Evolutionary conservation across 768 basidiomycete species (phyloP), one percentile per base, ranked within the genome.

Genomic region (Russula emetica): DNA sequence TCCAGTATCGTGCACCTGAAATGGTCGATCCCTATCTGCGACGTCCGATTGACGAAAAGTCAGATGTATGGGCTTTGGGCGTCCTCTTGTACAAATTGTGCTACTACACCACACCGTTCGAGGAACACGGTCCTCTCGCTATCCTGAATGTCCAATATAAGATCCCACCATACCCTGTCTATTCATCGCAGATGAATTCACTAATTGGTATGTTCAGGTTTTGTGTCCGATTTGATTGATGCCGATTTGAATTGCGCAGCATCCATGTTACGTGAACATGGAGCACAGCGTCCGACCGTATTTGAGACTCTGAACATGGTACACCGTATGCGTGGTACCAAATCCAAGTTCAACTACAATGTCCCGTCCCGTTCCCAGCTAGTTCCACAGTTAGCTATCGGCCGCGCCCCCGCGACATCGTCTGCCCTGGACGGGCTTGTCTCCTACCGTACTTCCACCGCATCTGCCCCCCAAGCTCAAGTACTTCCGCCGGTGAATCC

Each of bases 101-200:
- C 75, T 99, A 98, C 76, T 99, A 99, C 75, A 99, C 95, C 0
- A 99, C 97, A 0, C 97, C 97, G 0, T 99, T 99, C 71, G 97
- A 99, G 74, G 96, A 98, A 71, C 94, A 98, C 69, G 96, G 96
- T 0, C 91, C 93, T 2, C 78, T 99, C 57, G 97, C 97, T 2
- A 98, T 98, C 66, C 80, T 98, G 67, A 98, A 98, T 71, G 95
- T 95, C 40, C 93, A 95, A 71, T 99, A 98, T 75, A 88, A 87
- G 68, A 90, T 90, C 53, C 94, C 93, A 2, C 84, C 91, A 38
- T 94, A 92, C 73, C 92, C 92, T 1, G 82, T 88, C 1, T 97
- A 95, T 73, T 95, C 94, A 2, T 75, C 80, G 5, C 83, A 90
- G 65, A 84, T 98, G 81, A 93, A 89, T 67, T 79, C 83, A 55